A percentile compares a stretch with the other conserved stretches of the same genome.
These are phyloP conservation scores for Penicillium sp. DNA, from an alignment of 2,329 filamentous ascomycete genomes.

Conservation along the genomic window DNA sequence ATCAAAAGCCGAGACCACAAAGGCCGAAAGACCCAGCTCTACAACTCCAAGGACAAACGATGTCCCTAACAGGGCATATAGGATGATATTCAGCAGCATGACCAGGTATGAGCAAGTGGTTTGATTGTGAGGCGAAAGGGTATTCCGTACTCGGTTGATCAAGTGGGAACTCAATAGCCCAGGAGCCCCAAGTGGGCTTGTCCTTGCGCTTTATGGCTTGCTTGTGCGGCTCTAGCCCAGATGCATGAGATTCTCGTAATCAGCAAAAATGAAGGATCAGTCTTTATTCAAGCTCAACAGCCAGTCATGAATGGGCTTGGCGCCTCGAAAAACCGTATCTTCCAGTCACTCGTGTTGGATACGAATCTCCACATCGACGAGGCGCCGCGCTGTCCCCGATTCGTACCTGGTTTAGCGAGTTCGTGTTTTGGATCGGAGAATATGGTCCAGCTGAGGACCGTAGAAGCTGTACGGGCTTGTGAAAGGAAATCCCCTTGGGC, in stretches of 20 bases:
- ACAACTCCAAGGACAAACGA: conserved; percentile 28
- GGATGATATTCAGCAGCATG: conserved; percentile 27
- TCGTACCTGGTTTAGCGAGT: conserved; percentile 23
- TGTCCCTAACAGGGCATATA: conserved; percentile 26
- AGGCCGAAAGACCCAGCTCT: conserved; percentile 30
- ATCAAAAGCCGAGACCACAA: conserved; percentile 11
- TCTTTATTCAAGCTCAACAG: not conserved
- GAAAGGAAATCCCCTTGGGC: not conserved
- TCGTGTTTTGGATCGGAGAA: conserved; percentile 6
- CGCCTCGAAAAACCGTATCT: conserved; percentile 1
- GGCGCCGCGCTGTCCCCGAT: conserved; percentile 14
- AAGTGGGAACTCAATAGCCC: not conserved
- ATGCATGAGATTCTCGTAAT: not conserved
- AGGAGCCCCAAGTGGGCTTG: not conserved
- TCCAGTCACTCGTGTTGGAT: conserved; percentile 13
- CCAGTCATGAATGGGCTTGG: not conserved
- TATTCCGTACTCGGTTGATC: not conserved
- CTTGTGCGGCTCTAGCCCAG: conserved; percentile 7
- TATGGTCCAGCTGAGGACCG: not conserved
- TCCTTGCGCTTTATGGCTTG: conserved; percentile 13
- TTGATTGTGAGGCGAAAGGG: too few species aligned
- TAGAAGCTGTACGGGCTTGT: not conserved
- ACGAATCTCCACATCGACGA: conserved; percentile 18
- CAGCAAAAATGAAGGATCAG: not conserved
- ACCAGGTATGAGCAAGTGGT: not conserved